Percentiles rank a stretch among this genome's conserved stretches.
phyloP scores from a whole-genome alignment of 2,329 filamentous ascomycete species.

The Canariomyces notabilis region DNA sequence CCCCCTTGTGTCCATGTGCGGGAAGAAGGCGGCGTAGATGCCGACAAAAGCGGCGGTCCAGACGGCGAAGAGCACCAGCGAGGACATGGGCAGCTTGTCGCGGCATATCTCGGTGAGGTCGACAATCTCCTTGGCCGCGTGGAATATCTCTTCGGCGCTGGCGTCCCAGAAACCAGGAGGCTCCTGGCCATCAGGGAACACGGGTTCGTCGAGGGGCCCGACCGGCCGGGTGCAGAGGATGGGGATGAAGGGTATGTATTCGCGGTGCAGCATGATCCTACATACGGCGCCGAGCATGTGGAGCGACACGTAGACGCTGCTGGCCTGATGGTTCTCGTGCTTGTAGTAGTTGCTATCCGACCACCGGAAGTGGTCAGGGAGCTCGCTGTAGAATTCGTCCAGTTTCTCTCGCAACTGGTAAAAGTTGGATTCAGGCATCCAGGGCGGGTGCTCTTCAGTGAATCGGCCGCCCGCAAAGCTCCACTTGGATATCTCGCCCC shows the following conservation, averaged over 20 bases:
- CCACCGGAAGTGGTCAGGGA: constrained; percentile 54
- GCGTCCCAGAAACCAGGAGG: constrained; percentile 57
- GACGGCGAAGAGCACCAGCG: constrained; percentile 60
- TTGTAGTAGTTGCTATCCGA: constrained; percentile 58
- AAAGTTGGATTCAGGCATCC: constrained; percentile 53
- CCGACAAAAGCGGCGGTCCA: constrained; percentile 63
- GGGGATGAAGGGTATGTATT: constrained; percentile 63
- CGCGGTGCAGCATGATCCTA: constrained; percentile 62
- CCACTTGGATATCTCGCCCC: constrained; percentile 55
- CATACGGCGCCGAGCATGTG: constrained; percentile 63
- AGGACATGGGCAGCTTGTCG: constrained; percentile 60
- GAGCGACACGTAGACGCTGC: constrained; percentile 60
- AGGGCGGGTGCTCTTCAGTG: constrained; percentile 51
- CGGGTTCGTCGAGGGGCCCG: constrained; percentile 56
- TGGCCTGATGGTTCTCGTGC: constrained; percentile 59
- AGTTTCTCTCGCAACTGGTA: constrained; percentile 47
- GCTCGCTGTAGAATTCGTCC: constrained; percentile 44
- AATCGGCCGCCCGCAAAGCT: constrained; percentile 48
- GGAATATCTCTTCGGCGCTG: constrained; percentile 59
- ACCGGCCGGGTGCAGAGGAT: constrained; percentile 45
- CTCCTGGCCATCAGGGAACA: constrained; percentile 44
- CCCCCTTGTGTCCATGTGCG: constrained; percentile 58
- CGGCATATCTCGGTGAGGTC: constrained; percentile 60
- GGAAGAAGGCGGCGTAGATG: constrained; percentile 62
- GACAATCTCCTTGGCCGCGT: constrained; percentile 57